These are phyloP conservation scores for Oleoguttula mirabilis DNA, from an alignment of 495 filamentous ascomycete species.

Conservation along the genomic window DNA sequence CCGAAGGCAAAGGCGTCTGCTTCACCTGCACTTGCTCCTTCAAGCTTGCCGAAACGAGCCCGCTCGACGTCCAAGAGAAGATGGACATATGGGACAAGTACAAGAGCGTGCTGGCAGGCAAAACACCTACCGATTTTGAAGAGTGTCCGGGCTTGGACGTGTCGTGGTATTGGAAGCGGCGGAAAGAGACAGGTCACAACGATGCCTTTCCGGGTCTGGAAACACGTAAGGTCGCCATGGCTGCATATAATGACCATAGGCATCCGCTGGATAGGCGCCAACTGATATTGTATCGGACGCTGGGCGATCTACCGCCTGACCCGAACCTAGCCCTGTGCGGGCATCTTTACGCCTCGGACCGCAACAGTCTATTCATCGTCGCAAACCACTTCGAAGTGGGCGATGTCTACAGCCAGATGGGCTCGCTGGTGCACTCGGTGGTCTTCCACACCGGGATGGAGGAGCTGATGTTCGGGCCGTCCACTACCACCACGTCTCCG, in stretches of 20 bases:
- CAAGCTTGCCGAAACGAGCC: slow-evolving; percentile 37
- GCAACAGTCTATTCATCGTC: slow-evolving; percentile 55
- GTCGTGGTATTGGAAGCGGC: slow-evolving; percentile 32
- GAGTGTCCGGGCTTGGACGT: slow-evolving; percentile 35
- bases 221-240: slow-evolving; percentile 54
- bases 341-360: slow-evolving; percentile 56
- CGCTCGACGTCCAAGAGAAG: slow-evolving; percentile 34
- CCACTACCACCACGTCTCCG: slow-evolving; percentile 5
- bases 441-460: slow-evolving; percentile 43
- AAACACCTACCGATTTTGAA: slow-evolving; percentile 31
- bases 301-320: slow-evolving; percentile 26
- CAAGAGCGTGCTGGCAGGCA: slow-evolving; percentile 30
- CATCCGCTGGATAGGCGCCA: slow-evolving; percentile 45
- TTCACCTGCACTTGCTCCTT: slow-evolving; percentile 54
- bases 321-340: slow-evolving; percentile 49
- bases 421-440: slow-evolving; percentile 49
- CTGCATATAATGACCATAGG: slow-evolving; percentile 38
- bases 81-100: slow-evolving; percentile 31
- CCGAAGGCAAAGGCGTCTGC: slow-evolving; percentile 38
- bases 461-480: slow-evolving; percentile 22
- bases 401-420: slow-evolving; percentile 39
- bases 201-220: slow-evolving; percentile 45
- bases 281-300: slow-evolving; percentile 45
- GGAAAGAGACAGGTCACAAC: slow-evolving; percentile 9
- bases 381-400: slow-evolving; percentile 48